Evolutionary conservation across 106 monocot species (phyloP), one percentile per base, ranked within the genome.

Genomic region (Dioscorea zingiberensis): DNA sequence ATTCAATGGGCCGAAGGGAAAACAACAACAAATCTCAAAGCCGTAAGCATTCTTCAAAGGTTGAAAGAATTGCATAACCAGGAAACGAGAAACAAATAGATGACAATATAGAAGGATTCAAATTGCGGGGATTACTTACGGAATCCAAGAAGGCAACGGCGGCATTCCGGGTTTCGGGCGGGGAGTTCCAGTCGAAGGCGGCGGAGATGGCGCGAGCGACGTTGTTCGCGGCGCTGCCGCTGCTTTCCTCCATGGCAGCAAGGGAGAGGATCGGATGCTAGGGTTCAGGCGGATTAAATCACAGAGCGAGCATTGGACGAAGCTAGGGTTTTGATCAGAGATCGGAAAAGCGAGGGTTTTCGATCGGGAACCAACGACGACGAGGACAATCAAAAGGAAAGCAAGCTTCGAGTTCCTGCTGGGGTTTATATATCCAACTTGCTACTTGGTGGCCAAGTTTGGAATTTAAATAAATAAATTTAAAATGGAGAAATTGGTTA

Each of bases 71-170:
- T 18, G 19, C 19, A 16, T 51, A 51, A 51, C 19, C 51, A 51
- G 19, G 14, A 51, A 47, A 59, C 58, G 64, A 47, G 8, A 18
- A 19, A 48, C 7, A 54, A 67, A 7, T 1, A 2, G 27, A 55
- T 17, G 32, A 45, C 47, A 6, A 53, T 7, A 21, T 2, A 62
- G 22, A 13, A 26, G 16, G 17, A 6, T 38, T 38, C 38, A 38
- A 19, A 60, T 17, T 12, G 27, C 51, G 3, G 55, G 21, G 59
- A 64, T 38, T 26, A 49, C 77, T 71, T 19, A 98, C 97, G 17
- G 98, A 93, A 78, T 98, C 98, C 21, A 98, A 69, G 76, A 82
- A 98, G 47, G 81, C 65, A 24, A 92, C 73, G 55, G 98, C 98
- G 54, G 83, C 76, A 21, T 75, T 81, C 16, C 89, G 76, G 46